Base-by-base conservation (phyloP, 2,329 filamentous ascomycete species). In the Neonectria hederae region DNA sequence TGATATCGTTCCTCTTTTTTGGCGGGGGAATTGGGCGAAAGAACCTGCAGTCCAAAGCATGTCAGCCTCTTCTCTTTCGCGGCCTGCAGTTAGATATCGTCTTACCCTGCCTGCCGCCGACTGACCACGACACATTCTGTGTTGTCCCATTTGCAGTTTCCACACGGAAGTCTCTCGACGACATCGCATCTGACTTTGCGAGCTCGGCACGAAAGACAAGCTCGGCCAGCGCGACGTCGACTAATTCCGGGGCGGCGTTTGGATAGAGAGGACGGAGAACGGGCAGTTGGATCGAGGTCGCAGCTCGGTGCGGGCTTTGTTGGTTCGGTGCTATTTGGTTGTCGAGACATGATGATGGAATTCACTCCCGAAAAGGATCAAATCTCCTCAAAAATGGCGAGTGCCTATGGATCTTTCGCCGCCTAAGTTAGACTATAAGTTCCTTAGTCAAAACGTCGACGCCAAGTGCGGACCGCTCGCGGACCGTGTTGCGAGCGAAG, bases 141-240 rank as follows among this genome's bases (percentile, higher is more conserved):
- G 74, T 90, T 89, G 77, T 93, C 90, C 81, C 91, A 87, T 68
- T 91, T 85, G 81, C 93, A 96, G 79, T 97, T 97, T 51, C 91
- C 93, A 78, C 93, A 97, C 0, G 93, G 93, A 42, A 90, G 90
- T 51, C 90, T 90, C 77, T 97, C 93, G 64, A 95, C 92, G 62
- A 97, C 94, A 81, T 97, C 94, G 82, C 94, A 97, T 59, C 94
- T 88, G 30, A 97, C 94, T 77, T 97, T 97, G 74, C 94, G 89
- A 56, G 91, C 89, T 72, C 94, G 87, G 79, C 94, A 97, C 71
- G 90, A 93, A 65, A 93, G 92, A 77, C 94, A 97, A 19, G 94
- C 94, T 71, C 94, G 92, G 8, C 93, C 92, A 7, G 94, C 93
- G 76, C 94, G 87, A 73, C 93, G 87, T 81, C 97, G 97, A 54